Base-by-base conservation (phyloP, 1,139 yeast genomes). In the Sugiyamaella novakii region DNA sequence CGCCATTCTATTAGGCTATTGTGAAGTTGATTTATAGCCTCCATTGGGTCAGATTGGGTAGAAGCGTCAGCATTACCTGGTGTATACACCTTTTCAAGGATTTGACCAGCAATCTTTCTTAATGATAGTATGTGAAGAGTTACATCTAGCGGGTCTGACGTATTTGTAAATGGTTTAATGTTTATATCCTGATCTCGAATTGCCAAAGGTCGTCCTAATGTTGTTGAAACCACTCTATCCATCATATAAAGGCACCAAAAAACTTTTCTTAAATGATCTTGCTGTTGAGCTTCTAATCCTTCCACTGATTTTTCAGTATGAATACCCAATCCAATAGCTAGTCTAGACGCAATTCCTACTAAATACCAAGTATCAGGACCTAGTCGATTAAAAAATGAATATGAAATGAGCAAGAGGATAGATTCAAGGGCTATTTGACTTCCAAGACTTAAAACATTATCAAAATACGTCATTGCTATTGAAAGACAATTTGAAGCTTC, bases 321-420 rank as follows among this genome's bases (percentile, higher is more conserved):
- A 22, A 80, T 58, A 4, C 87, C 88, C 49, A 83, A 65, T 2
- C 84, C 82, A 52, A 80, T 70, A 0, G 87, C 86, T 74, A 82
- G 76, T 54, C 85, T 67, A 10, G 79, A 73, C 0, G 86, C 83
- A 18, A 80, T 65, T 3, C 87, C 87, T 22, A 80, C 60, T 8
- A 59, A 42, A 28, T 57, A 56, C 64, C 64, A 60, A 6, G 62
- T 56, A 36, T 60, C 62, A 2, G 63, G 61, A 7, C 64, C 64
- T 31, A 57, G 46, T 15, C 58, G 50, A 37, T 59, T 62, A 50
- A 59, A 60, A 34, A 60, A 56, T 1, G 64, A 59, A 33, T 59
- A 60, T 12, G 60, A 48, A 10, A 60, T 53, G 5, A 58, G 38
- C n/a, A 60, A 47, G 34, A 59, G 45, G 1, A 60, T 43, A 7